These are phyloP conservation scores for Microglena sp. DNA, from an alignment of 139 green algal species.

Conservation along the genomic window DNA sequence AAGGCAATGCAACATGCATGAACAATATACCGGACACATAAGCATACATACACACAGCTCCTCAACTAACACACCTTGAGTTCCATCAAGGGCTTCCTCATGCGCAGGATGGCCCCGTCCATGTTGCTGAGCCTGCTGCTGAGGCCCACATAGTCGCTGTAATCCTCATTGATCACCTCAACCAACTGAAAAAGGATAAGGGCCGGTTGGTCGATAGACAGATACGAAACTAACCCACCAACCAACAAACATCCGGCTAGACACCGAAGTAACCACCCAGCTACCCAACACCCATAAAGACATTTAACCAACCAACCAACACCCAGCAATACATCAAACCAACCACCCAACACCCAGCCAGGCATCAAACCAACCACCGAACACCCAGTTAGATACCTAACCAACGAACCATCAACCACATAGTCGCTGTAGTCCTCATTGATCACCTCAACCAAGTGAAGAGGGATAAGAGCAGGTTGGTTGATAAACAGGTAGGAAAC, in stretches of 20 bases:
- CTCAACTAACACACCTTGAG: constrained; percentile 34
- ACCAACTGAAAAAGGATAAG: constrained; percentile 40
- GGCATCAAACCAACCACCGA: neutral
- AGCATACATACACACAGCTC: neutral
- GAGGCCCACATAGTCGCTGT: constrained; percentile 85
- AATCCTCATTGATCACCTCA: constrained; percentile 93
- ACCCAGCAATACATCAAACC: neutral
- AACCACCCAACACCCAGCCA: neutral
- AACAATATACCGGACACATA: constrained; percentile 1
- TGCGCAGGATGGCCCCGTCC: constrained; percentile 72
- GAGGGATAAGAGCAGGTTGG: neutral
- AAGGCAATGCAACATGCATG: neutral
- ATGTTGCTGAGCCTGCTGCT: constrained; percentile 74
- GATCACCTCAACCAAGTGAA: constrained; percentile 78
- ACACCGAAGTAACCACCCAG: neutral
- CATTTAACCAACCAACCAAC: neutral
- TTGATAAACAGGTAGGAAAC: neutral
- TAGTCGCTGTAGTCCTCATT: constrained; percentile 95
- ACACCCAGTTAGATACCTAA: no score
- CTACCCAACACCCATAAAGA: neutral
- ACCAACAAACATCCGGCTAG: neutral
- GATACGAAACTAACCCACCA: neutral
- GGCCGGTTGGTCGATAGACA: neutral
- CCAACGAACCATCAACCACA: no score
- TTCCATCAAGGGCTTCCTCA: constrained; percentile 69